Conservation (phyloP, 495 filamentous ascomycete species). For the Tetracladium marchalianum region DNA sequence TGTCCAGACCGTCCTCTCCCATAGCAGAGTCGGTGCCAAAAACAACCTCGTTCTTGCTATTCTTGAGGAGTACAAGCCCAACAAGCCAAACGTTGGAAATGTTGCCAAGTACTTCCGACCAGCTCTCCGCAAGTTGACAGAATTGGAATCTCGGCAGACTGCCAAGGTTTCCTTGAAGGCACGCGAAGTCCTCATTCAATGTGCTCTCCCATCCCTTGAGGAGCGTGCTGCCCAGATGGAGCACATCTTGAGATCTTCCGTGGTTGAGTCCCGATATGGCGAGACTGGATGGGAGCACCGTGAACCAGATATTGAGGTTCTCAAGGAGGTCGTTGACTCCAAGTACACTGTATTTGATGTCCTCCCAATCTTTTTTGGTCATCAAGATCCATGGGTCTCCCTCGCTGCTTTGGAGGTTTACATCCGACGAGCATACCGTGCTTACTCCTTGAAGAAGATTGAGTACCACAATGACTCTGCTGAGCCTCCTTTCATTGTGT, state of each 20-base stretch:
- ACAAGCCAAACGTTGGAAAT: constrained; percentile 82
- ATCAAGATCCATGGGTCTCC: constrained; percentile 90
- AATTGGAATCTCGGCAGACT: constrained; percentile 80
- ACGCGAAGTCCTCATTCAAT: constrained; percentile 93
- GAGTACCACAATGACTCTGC: constrained; percentile 69
- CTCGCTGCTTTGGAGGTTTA: constrained; percentile 93
- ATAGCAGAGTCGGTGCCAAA: constrained; percentile 85
- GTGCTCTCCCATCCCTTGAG: constrained; percentile 88
- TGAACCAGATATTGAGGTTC: constrained; percentile 72
- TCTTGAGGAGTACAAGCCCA: constrained; percentile 86
- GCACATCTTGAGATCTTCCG: constrained; percentile 92
- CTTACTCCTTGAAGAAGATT: constrained; percentile 79
- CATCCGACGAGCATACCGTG: constrained; percentile 91
- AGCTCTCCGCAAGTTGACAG: constrained; percentile 74
- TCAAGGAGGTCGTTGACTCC: constrained; percentile 97
- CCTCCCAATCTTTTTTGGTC: constrained; percentile 83
- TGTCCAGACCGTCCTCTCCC: constrained; percentile 81
- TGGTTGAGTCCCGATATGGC: constrained; percentile 93
- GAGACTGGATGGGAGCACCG: constrained; percentile 97
- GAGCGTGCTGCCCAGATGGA: constrained; percentile 96
- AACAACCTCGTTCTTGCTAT: constrained; percentile 91
- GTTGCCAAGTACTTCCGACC: constrained; percentile 81
- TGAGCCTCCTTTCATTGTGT: constrained; percentile 72
- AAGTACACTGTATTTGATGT: constrained; percentile 98
- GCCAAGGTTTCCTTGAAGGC: constrained; percentile 97